Conservation (phyloP, 441 rosid genomes). For the Geranium incanum region DNA sequence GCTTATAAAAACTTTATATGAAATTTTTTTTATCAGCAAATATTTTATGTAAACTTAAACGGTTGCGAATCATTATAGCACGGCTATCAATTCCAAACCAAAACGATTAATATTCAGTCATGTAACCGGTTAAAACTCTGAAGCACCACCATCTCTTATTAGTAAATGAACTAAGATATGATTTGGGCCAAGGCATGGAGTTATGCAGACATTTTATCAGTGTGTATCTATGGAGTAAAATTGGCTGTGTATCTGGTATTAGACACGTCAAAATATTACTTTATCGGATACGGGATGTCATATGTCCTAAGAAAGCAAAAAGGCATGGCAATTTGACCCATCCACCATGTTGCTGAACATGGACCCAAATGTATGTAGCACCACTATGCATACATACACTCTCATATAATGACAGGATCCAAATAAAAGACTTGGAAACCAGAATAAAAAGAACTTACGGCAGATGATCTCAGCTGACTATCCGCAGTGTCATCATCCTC, state of each 20-base stretch:
- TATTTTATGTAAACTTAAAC: no score
- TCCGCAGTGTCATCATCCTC: conserved; percentile 86
- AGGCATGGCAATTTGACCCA: neutral
- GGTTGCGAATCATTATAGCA: neutral
- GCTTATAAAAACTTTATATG: no score
- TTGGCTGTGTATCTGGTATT: neutral
- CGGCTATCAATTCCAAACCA: neutral
- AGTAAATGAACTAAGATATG: neutral
- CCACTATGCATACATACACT: neutral
- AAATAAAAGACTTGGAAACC: conserved; percentile 2
- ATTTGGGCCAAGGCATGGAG: neutral
- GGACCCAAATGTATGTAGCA: neutral
- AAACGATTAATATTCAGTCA: neutral
- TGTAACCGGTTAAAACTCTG: neutral
- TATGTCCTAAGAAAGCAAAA: neutral
- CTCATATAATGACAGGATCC: neutral
- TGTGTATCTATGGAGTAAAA: neutral
- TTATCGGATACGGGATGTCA: neutral
- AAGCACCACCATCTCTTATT: neutral
- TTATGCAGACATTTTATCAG: neutral
- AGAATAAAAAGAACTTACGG: conserved; percentile 48
- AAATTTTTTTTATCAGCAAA: no score
- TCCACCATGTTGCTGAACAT: neutral
- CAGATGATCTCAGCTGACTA: conserved; percentile 78
- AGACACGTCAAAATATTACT: no score